Percentiles rank a stretch among this genome's conserved stretches.
Conservation (phyloP, 2,329 filamentous ascomycete genomes). For the Onygena corvina region DNA sequence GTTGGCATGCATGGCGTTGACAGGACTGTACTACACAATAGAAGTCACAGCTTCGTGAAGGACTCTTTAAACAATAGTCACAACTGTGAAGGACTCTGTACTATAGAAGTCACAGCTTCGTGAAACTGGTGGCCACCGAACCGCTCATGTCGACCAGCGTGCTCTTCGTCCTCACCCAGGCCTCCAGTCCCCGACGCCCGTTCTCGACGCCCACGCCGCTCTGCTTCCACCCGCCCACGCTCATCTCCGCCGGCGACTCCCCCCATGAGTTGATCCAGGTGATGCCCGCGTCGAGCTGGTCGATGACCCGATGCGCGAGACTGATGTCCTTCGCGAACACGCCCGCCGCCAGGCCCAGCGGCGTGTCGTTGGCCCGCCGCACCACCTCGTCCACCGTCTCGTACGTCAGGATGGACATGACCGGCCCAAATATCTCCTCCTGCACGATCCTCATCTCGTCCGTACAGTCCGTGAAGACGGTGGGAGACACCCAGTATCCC, state of each 20-base stretch:
- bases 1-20: too few relatives aligned
- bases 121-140: slow-evolving; percentile 58
- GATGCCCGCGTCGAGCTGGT: slow-evolving; percentile 66
- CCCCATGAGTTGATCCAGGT: slow-evolving; percentile 93
- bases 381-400: slow-evolving; percentile 58
- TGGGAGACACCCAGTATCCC: slow-evolving; percentile 78
- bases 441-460: slow-evolving; percentile 67
- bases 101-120: slow-evolving; percentile 53
- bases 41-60: too few relatives aligned
- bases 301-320: slow-evolving; percentile 58
- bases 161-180: slow-evolving; percentile 79
- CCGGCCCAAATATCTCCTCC: slow-evolving; percentile 83
- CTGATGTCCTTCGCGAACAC: slow-evolving; percentile 70
- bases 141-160: slow-evolving; percentile 73
- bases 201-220: slow-evolving; percentile 84
- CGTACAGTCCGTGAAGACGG: slow-evolving; percentile 74
- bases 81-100: too few relatives aligned
- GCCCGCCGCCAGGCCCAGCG: slow-evolving; percentile 68
- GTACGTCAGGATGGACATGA: slow-evolving; percentile 71
- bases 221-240: slow-evolving; percentile 83
- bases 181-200: slow-evolving; percentile 62
- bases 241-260: slow-evolving; percentile 85
- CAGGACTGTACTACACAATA: too few relatives aligned
- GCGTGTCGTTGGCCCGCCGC: slow-evolving; percentile 60
- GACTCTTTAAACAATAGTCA: too few relatives aligned